phyloP scores from a whole-genome alignment of 345 rosid species.

The Dimocarpus longan region DNA sequence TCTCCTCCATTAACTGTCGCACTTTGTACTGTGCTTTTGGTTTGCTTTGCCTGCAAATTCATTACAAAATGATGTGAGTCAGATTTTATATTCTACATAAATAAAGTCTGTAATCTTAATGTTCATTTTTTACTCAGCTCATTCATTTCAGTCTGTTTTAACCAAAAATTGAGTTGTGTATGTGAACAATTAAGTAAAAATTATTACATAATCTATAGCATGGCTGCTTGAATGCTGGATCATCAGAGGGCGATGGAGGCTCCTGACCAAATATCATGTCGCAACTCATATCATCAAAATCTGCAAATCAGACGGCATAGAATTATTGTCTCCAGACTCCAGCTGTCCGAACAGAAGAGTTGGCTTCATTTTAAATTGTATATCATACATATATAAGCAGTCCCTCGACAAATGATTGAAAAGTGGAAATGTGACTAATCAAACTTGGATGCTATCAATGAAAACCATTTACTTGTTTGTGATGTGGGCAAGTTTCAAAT shows the following conservation, averaged over 20 bases:
- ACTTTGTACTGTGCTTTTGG: constrained; percentile 51
- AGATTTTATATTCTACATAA: constrained; percentile 4
- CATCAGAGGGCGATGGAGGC: constrained; percentile 64
- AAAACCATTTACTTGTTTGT: constrained; percentile 1
- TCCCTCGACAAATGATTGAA: constrained; percentile 27
- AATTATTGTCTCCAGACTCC: constrained; percentile 2
- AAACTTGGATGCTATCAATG: constrained; percentile 24
- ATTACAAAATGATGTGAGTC: constrained; percentile 10
- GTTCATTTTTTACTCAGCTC: not conserved
- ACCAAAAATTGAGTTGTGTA: not conserved
- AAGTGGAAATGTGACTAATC: constrained; percentile 18
- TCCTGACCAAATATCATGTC: constrained; percentile 92
- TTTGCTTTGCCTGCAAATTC: constrained; percentile 64
- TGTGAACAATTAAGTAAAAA: constrained; percentile 10
- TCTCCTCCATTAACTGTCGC: constrained; percentile 35
- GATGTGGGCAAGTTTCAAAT: constrained; percentile 12
- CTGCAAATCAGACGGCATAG: constrained; percentile 43
- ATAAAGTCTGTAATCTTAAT: not conserved
- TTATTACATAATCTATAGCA: constrained; percentile 79
- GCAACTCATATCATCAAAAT: constrained; percentile 95
- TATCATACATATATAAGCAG: not conserved
- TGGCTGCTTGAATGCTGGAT: constrained; percentile 82
- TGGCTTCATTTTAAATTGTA: constrained; percentile 7
- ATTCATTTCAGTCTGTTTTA: not conserved
- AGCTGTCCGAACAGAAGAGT: not conserved